A percentile compares a stretch with the other conserved stretches of the same genome.
Evolutionary conservation across 305 asterid genomes (phyloP).

Genomic region (Solanum hybrid): DNA sequence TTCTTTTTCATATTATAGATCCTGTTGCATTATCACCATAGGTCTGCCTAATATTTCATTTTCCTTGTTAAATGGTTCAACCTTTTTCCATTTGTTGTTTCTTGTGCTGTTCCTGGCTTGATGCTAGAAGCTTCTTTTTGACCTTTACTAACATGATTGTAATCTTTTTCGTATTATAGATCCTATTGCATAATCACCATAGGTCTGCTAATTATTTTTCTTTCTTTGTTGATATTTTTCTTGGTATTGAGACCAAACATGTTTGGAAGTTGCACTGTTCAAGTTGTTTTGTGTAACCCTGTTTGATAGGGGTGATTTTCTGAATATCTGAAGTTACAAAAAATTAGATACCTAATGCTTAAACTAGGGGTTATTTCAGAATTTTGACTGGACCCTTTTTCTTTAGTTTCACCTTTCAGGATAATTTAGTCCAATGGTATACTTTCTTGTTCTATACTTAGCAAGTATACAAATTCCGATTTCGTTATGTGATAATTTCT

Average conservation of each 20-base stretch:
- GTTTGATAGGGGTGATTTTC: neutral
- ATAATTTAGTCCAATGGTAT: neutral
- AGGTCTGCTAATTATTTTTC: neutral
- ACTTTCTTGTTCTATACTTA: neutral
- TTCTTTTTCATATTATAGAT: neutral
- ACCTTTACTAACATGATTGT: neutral
- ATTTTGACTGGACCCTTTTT: neutral
- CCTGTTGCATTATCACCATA: neutral
- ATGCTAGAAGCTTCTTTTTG: neutral
- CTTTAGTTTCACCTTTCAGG: neutral
- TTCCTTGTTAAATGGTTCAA: slow-evolving; percentile 48
- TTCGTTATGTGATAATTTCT: neutral
- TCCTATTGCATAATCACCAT: neutral
- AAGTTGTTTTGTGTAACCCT: neutral
- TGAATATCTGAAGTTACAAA: neutral
- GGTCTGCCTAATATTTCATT: neutral
- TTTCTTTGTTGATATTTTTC: neutral
- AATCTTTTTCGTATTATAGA: neutral
- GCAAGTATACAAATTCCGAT: neutral
- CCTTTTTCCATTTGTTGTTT: neutral
- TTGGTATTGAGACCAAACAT: neutral
- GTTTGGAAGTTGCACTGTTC: neutral
- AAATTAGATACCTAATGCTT: neutral
- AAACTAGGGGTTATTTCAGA: neutral
- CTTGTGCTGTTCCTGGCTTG: slow-evolving; percentile 2